phyloP scores from a whole-genome alignment of 345 rosid species.

The Triadica sebifera region DNA sequence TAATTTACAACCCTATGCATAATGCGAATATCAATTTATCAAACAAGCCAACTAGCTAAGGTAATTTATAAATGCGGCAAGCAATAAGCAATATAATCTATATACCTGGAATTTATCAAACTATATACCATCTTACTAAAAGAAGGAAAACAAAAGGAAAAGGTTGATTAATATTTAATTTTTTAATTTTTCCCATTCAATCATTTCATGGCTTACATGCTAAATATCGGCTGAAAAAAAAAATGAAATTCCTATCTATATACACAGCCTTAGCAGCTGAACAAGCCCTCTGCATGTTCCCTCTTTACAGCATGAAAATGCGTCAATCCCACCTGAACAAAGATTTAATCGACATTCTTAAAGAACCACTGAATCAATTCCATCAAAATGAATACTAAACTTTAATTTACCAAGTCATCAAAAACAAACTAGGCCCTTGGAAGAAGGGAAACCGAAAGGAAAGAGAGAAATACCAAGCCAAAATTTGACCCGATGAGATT shows the following conservation, averaged over 20 bases:
- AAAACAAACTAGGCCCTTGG: not conserved
- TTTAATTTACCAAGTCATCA: not conserved
- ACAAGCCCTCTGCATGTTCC: constrained; percentile 17
- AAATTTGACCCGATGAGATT: not conserved
- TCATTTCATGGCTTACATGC: constrained; percentile 25
- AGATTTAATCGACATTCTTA: constrained; percentile 5
- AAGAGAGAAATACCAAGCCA: too few species aligned
- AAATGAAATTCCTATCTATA: constrained; percentile 38
- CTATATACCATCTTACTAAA: too few species aligned
- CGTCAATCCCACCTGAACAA: constrained; percentile 16
- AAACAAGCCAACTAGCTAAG: too few species aligned
- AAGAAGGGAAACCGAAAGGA: too few species aligned
- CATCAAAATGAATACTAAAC: not conserved
- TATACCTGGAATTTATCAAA: too few species aligned
- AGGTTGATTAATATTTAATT: not conserved
- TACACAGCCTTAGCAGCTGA: constrained; percentile 39
- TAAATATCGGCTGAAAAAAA: constrained; percentile 1
- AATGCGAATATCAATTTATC: too few species aligned
- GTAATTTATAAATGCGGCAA: too few species aligned
- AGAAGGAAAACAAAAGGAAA: not conserved
- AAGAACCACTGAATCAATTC: not conserved
- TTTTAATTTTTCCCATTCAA: constrained; percentile 15
- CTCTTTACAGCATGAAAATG: constrained; percentile 19
- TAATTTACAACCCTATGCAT: too few species aligned
- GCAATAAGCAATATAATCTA: too few species aligned